Evolutionary conservation across 306 rosid species (phyloP).

Genomic region (Glycyrrhiza uralensis): DNA sequence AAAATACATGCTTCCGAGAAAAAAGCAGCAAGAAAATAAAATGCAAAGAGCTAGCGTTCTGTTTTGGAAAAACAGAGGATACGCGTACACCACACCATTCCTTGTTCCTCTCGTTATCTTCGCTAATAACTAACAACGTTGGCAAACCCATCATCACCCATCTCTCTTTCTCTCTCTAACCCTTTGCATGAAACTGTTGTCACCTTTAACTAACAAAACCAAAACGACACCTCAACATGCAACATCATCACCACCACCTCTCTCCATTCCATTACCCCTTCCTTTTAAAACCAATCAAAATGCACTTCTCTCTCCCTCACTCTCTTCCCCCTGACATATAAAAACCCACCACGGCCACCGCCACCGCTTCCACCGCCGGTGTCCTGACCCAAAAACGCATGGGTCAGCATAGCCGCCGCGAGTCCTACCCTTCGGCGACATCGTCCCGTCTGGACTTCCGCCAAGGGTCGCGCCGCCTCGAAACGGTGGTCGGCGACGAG

Average conservation of each 20-base stretch:
- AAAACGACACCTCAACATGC: background rate
- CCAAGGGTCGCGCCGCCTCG: background rate
- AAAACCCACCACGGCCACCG: background rate
- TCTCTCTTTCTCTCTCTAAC: no score
- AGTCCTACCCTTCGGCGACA: slow-evolving; percentile 43
- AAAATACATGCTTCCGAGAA: background rate
- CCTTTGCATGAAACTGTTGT: slow-evolving; percentile 40
- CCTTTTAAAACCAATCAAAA: slow-evolving; percentile 22
- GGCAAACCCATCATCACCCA: slow-evolving; percentile 30
- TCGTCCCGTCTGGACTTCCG: slow-evolving; percentile 29
- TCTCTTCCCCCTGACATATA: slow-evolving; percentile 36
- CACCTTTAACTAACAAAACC: slow-evolving; percentile 32
- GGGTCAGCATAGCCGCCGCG: slow-evolving; percentile 89
- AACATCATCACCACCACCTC: background rate
- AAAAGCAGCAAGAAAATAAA: background rate
- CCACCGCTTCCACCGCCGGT: background rate
- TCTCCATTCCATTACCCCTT: background rate
- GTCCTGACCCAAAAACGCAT: slow-evolving; percentile 33
- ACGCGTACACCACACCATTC: background rate
- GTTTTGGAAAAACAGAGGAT: slow-evolving; percentile 1
- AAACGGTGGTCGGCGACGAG: background rate
- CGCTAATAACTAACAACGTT: slow-evolving; percentile 26
- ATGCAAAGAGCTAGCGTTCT: background rate
- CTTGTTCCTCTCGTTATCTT: slow-evolving; percentile 38
- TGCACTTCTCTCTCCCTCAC: slow-evolving; percentile 3